Evolutionary conservation across 129 eudicot species (phyloP).

Genomic region (Chrysanthemum makinoi): DNA sequence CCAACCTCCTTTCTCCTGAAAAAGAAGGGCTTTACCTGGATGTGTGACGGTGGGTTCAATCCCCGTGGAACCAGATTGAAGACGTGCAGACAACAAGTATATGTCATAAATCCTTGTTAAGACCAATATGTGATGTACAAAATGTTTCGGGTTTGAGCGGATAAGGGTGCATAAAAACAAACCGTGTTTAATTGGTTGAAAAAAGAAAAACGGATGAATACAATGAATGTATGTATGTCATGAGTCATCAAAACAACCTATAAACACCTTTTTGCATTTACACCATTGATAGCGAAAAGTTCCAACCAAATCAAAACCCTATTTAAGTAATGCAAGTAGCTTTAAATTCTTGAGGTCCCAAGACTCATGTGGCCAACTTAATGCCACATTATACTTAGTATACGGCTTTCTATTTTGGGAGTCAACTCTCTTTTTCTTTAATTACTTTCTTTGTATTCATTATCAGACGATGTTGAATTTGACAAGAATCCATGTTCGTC

Average conservation of each 20-base stretch:
- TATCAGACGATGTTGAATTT: no score
- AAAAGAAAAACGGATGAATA: not conserved
- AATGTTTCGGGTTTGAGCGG: not conserved
- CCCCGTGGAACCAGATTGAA: no score
- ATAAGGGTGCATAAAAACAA: not conserved
- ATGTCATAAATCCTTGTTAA: no score
- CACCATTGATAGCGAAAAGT: constrained; percentile 14
- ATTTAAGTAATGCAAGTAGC: constrained; percentile 10
- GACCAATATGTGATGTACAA: not conserved
- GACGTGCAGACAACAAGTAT: no score
- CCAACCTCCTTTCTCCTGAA: no score
- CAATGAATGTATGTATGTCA: not conserved
- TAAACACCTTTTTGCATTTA: constrained; percentile 31
- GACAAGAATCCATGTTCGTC: no score
- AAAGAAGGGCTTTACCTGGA: no score
- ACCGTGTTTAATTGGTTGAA: no score
- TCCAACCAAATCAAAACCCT: constrained; percentile 22
- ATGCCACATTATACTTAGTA: constrained; percentile 4
- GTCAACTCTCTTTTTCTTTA: no score
- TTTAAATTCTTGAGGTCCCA: constrained; percentile 19
- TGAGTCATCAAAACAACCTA: constrained; percentile 13
- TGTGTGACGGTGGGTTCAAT: no score
- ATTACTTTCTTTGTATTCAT: no score
- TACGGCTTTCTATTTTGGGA: not conserved
- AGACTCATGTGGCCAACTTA: constrained; percentile 23